Base-by-base conservation (phyloP, 331 rosid genomes). In the Saraca asoca region DNA sequence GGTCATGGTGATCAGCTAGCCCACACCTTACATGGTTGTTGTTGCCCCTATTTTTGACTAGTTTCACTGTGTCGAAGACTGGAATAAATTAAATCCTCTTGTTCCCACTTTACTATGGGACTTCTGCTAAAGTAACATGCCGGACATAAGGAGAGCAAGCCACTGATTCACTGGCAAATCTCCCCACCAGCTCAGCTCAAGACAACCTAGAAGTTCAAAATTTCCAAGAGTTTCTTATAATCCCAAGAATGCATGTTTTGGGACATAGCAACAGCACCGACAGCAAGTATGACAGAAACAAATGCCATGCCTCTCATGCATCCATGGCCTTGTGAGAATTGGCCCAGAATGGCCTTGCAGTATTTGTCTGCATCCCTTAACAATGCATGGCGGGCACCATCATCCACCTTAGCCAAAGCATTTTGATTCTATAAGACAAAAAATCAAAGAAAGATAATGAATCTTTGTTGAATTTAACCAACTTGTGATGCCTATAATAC, bases 231-330 rank as follows among this genome's bases (percentile, higher is more conserved):
- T 31, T 74, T 78, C 35, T 62, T 38, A 20, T 66, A 58, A 60
- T 78, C 78, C 80, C 75, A 74, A 33, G 72, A 62, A 50, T 81
- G 45, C 73, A 62, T 59, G 73, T 74, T 73, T 64, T 74, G 86
- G 58, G 78, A 74, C 73, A 78, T 35, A 58, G 70, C 5, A 49
- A 67, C 50, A 20, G 80, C 86, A 51, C 78, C 76, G 0, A 67
- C 70, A 34, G 78, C 80, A 14, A 81, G 63, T 42, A 43, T 58
- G 35, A 74, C 64, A 9, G 80, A 74, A 12, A 67, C 42, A 18
- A 81, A 29, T 42, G 75, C 64, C 80, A 81, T 43, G 86, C 66
- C 14, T 70, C 66, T 81, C 76, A 81, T 29, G 73, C 82, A 81
- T 29, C 83, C 83, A 55, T 57, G 62, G 51, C 80, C 80, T 7